Evolutionary conservation across 2,329 filamentous ascomycete genomes (phyloP).

Genomic region (Epichloe scottii): DNA sequence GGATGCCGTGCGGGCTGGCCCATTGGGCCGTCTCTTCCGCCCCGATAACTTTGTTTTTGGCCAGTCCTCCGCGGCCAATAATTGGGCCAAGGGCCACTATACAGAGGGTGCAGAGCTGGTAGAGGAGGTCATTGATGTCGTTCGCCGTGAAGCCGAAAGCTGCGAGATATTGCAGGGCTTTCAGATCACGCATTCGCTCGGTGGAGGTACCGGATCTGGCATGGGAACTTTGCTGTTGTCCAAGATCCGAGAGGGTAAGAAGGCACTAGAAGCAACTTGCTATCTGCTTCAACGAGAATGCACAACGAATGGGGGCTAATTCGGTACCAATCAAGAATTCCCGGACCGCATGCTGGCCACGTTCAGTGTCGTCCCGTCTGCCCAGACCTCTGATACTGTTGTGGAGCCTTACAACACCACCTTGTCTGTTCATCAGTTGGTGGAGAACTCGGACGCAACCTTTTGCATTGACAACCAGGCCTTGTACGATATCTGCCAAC

Average conservation of each 20-base stretch:
- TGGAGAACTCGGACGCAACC: constrained; percentile 99
- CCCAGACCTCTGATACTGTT: constrained; percentile 98
- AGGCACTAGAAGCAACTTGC: not conserved
- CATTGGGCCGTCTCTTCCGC: constrained; percentile 97
- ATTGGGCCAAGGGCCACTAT: constrained; percentile 99
- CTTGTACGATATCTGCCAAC: constrained; percentile 99
- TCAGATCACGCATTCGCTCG: constrained; percentile 99
- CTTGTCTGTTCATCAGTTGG: constrained; percentile 95
- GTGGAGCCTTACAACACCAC: constrained; percentile 99
- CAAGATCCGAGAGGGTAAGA: constrained; percentile 76
- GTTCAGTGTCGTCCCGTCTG: constrained; percentile 95
- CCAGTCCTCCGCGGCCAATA: constrained; percentile 98
- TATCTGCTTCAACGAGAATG: not conserved
- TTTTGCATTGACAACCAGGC: constrained; percentile 99
- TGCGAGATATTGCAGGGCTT: constrained; percentile 99
- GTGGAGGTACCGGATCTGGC: constrained; percentile 98
- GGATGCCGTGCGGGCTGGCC: constrained; percentile 96
- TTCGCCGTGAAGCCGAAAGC: constrained; percentile 94
- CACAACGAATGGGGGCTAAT: not conserved
- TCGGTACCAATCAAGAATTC: constrained; percentile 50
- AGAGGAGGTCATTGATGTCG: constrained; percentile 93
- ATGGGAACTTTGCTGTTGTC: constrained; percentile 99
- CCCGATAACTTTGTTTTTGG: constrained; percentile 99
- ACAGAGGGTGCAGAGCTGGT: constrained; percentile 98
- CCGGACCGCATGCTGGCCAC: constrained; percentile 99